A percentile compares a stretch with the other conserved stretches of the same genome.
Conservation (phyloP, 805 yeast genomes). For the Teunomyces stri region DNA sequence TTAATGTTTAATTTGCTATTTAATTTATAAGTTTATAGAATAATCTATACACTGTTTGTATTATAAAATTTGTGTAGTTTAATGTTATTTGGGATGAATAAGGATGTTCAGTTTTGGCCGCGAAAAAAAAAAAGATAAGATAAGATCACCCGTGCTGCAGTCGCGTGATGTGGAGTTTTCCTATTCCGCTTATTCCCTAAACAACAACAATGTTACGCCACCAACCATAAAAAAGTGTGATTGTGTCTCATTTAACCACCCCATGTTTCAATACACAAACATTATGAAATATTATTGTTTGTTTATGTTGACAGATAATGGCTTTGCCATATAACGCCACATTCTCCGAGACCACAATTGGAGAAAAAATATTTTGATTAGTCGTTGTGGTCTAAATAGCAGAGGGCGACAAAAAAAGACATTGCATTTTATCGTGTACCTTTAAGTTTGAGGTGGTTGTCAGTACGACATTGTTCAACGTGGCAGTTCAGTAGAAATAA, state of each 20-base stretch:
- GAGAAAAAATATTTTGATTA: background rate
- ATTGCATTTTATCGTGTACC: background rate
- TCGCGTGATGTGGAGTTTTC: background rate
- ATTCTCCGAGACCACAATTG: background rate
- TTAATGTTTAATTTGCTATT: slow-evolving; percentile 1
- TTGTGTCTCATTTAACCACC: too few relatives aligned
- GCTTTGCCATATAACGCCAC: background rate
- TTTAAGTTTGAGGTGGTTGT: background rate
- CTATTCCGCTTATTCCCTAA: background rate
- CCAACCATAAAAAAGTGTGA: background rate
- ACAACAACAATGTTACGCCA: background rate
- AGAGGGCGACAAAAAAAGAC: too few relatives aligned
- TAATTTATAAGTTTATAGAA: slow-evolving; percentile 2
- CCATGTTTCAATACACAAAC: background rate
- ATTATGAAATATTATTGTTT: background rate
- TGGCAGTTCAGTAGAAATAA: too few relatives aligned
- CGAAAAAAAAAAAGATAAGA: background rate
- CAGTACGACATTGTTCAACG: background rate
- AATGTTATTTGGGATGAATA: background rate
- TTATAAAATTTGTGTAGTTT: background rate
- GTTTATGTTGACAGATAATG: background rate
- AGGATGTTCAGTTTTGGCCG: background rate
- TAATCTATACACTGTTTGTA: slow-evolving; percentile 1
- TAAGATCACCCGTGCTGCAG: background rate
- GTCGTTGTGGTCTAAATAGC: background rate